Base-by-base conservation (phyloP, 2,329 filamentous ascomycete species). In the Dryadomyces quercus-mongolicae region DNA sequence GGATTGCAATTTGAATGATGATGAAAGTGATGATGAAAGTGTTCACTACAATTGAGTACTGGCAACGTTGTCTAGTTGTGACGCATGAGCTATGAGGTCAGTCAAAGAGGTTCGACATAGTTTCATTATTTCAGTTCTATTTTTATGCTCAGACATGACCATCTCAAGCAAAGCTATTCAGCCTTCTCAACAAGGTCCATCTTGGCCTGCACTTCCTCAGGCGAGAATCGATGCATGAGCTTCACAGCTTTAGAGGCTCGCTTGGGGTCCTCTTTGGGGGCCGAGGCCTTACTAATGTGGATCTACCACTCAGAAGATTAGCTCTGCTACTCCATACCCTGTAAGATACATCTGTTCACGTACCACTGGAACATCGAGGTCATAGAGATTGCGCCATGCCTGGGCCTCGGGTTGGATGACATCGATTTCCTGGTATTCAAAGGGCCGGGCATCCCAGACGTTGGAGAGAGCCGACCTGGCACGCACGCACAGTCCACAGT, bases 331-430 rank as follows among this genome's bases (percentile, higher is more conserved):
- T n/a, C n/a, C n/a, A n/a, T n/a, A n/a, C n/a, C n/a, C n/a, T n/a
- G n/a, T n/a, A n/a, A n/a, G n/a, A n/a, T n/a, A n/a, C n/a, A n/a
- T n/a, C n/a, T n/a, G n/a, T n/a, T n/a, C n/a, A n/a, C 76, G 63
- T 71, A 91, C 86, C 63, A 91, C 87, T 0, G 87, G 87, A 8
- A 88, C 86, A 61, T 92, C 87, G 65, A 90, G 88, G 55, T 90
- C 86, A 64, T 92, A 92, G 1, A 89, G 63, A 50, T 83, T 75
- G 62, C 79, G 82, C 87, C 87, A 92, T 22, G 72, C 70, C 58
- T 80, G 77, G 16, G 76, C 75, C 25, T 81, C 77, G 0, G 77
- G 73, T 50, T 77, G 75, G 69, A 86, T 80, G 50, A 91, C 80
- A 64, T 90, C 76, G 57, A 88, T 73, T 66, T 90, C 85, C 8